Conservation (phyloP, 2,329 filamentous ascomycete genomes). For the Fusarium bactridioides region DNA sequence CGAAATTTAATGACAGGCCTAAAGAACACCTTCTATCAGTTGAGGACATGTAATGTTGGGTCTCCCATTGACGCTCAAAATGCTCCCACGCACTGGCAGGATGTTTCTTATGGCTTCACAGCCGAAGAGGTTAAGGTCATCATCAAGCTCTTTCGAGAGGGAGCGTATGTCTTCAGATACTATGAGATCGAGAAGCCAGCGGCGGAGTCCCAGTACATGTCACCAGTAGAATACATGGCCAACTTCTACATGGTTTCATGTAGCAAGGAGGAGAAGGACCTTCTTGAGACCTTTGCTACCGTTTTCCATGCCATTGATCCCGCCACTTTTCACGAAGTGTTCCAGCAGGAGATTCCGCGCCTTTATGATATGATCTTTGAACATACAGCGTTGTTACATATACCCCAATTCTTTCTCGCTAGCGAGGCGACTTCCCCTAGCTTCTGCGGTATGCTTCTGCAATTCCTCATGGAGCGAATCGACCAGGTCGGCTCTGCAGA, state of each 20-base stretch:
- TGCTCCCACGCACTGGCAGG: conserved; percentile 89
- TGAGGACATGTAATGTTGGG: conserved; percentile 86
- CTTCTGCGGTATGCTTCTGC: conserved; percentile 97
- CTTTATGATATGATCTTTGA: conserved; percentile 98
- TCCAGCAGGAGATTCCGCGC: conserved; percentile 95
- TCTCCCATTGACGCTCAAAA: conserved; percentile 77
- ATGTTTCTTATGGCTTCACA: conserved; percentile 95
- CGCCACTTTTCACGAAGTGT: conserved; percentile 97
- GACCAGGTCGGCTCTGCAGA: conserved; percentile 93
- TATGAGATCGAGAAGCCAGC: conserved; percentile 87
- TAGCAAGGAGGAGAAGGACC: conserved; percentile 94
- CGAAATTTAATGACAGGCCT: conserved; percentile 94
- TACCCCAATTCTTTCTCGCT: conserved; percentile 98
- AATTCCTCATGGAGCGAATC: conserved; percentile 96
- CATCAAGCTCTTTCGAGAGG: conserved; percentile 96
- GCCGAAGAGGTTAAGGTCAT: conserved; percentile 97
- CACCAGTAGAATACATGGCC: conserved; percentile 89
- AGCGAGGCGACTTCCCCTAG: conserved; percentile 97
- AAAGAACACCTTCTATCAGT: conserved; percentile 95
- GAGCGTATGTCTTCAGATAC: conserved; percentile 95
- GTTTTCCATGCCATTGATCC: conserved; percentile 99
- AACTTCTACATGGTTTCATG: conserved; percentile 96
- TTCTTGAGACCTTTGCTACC: conserved; percentile 96
- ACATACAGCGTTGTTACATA: conserved; percentile 90
- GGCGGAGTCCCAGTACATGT: conserved; percentile 76